Conservation (phyloP, 2,329 filamentous ascomycete genomes). For the Fusarium robinianum region DNA sequence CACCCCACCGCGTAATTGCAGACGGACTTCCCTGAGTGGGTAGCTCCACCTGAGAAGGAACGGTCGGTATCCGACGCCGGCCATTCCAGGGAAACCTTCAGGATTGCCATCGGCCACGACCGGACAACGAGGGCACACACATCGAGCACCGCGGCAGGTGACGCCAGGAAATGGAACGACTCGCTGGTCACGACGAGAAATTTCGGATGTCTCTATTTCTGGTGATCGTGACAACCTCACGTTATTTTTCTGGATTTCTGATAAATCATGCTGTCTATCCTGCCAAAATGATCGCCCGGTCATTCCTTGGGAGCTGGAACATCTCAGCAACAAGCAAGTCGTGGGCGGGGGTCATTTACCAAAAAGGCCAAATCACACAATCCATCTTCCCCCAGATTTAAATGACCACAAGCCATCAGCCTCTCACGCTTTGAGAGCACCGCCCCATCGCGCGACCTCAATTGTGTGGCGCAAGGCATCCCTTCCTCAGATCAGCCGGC, state of each 20-base stretch:
- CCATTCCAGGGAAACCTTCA: no score
- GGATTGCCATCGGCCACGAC: no score
- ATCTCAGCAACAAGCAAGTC: no score
- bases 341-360: no score
- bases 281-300: no score
- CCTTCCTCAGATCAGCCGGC: constrained; percentile 1
- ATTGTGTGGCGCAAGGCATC: constrained; percentile 13
- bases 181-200: constrained; percentile 16
- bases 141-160: no score
- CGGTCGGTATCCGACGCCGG: no score
- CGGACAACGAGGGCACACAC: no score
- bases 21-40: background rate
- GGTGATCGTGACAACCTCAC: constrained; percentile 30
- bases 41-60: background rate
- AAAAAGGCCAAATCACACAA: no score
- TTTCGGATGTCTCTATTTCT: constrained; percentile 16
- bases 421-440: constrained; percentile 7
- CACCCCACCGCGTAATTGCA: constrained; percentile 1
- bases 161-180: no score
- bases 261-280: no score
- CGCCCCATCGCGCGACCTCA: constrained; percentile 1
- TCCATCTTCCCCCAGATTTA: background rate
- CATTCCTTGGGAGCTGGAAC: no score
- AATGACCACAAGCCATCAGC: background rate
- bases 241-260: constrained; percentile 11